Base-by-base conservation (phyloP, 1,284 basidiomycete species). In the Pseudozyma sp. region DNA sequence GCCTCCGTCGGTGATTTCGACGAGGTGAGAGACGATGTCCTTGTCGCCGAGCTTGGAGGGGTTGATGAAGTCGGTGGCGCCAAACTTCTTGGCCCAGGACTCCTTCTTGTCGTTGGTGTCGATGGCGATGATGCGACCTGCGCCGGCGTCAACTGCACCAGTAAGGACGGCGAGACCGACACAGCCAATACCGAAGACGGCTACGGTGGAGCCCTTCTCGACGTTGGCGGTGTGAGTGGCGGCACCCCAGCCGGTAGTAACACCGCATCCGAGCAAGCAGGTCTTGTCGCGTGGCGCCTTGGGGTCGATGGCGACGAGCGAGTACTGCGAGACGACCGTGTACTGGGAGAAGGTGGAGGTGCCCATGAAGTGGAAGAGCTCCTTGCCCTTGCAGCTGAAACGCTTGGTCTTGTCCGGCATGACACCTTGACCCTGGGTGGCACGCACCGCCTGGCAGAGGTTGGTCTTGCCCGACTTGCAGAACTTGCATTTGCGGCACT, bases 381-480 rank as follows among this genome's bases (percentile, higher is more conserved):
- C 88, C 85, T 97, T 88, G 50, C 95, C 96, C 75, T 92, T 92
- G 86, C 91, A 90, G 60, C 89, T 91, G 90, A 99, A 99, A 54
- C 96, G 92, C 66, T 88, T 89, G n/a, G 91, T 92, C 61, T 89
- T 90, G 84, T 99, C 94, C 24, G 97, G 94, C 95, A 99, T 97
- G 37, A 97, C 85, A 65, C 96, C 96, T 84, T 92, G 89, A n/a
- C 96, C 96, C 86, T 98, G 95, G 5, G 94, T 97, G 7, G 92
- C 87, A 70, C 95, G 92, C 49, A 97, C 94, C 90, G 82, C 54
- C 60, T 81, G 77, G 78, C 84, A 75, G 53, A 71, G 57, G 86
- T 98, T 99, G 67, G 96, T 99, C 89, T 98, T 99, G 71, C 96
- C 97, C 62, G 93, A 95, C 87, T 92, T 96, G 89, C 96, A 99